These are phyloP conservation scores for Neospermospora avenae DNA, from an alignment of 2,329 filamentous ascomycete species.

Conservation along the genomic window DNA sequence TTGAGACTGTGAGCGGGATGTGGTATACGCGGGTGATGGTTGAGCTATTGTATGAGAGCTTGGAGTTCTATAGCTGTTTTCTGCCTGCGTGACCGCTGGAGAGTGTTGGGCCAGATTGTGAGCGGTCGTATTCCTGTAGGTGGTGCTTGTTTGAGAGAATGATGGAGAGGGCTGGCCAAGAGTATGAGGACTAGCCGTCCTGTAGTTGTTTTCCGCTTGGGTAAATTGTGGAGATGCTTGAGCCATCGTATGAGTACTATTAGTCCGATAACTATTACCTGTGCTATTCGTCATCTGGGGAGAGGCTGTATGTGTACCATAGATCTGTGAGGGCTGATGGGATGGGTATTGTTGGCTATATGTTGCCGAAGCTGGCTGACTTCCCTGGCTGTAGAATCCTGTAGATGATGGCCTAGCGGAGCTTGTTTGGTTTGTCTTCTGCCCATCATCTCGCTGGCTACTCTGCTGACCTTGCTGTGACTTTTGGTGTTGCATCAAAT, in stretches of 20 bases:
- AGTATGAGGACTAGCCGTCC: constrained; percentile 32
- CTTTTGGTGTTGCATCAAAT: constrained; percentile 19
- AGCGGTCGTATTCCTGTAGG: constrained; percentile 22
- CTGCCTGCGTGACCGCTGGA: constrained; percentile 26
- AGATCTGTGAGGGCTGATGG: constrained; percentile 33
- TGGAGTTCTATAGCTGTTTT: constrained; percentile 26
- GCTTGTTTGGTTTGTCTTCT: constrained; percentile 25
- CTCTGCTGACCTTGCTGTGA: constrained; percentile 21
- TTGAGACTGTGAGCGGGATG: constrained; percentile 25
- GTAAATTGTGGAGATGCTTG: constrained; percentile 33
- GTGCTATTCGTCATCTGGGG: constrained; percentile 31
- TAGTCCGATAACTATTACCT: constrained; percentile 28
- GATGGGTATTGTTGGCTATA: constrained; percentile 34
- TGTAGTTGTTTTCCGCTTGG: constrained; percentile 30
- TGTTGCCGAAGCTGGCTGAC: constrained; percentile 16
- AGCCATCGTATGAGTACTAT: constrained; percentile 26
- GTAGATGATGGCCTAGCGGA: constrained; percentile 26
- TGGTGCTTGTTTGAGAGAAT: constrained; percentile 28
- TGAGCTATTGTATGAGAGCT: constrained; percentile 29
- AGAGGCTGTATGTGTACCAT: constrained; percentile 30
- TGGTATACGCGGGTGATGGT: constrained; percentile 23
- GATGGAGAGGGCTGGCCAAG: constrained; percentile 31
- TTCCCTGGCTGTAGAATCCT: constrained; percentile 30
- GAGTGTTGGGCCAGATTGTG: constrained; percentile 27
- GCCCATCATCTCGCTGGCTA: constrained; percentile 26